Conservation (phyloP, 345 rosid genomes). For the Gossypium ekmanianum region DNA sequence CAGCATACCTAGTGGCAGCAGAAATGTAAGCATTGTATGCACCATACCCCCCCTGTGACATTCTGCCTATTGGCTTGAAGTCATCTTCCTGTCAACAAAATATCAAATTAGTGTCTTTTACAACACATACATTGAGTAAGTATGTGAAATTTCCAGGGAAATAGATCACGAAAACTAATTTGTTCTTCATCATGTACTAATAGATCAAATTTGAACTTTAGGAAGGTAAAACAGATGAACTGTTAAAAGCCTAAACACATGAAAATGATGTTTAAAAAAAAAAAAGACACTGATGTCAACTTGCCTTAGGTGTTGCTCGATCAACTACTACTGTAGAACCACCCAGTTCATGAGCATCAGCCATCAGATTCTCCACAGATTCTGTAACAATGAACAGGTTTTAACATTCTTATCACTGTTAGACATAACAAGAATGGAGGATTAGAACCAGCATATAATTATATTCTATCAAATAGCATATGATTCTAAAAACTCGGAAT, state of each 20-base stretch:
- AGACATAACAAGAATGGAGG: not conserved
- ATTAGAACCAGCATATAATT: not conserved
- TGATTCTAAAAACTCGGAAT: slow-evolving; percentile 1
- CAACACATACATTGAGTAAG: not conserved
- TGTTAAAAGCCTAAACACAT: not conserved
- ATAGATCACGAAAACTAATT: not conserved
- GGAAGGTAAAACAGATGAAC: not conserved
- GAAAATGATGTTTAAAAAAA: not conserved
- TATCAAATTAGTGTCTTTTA: slow-evolving; percentile 1
- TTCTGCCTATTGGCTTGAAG: slow-evolving; percentile 63
- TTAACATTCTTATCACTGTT: not conserved
- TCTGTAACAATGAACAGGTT: slow-evolving; percentile 35
- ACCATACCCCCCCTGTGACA: slow-evolving; percentile 77
- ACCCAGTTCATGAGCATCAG: slow-evolving; percentile 87
- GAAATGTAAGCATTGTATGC: slow-evolving; percentile 97
- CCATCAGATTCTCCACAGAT: slow-evolving; percentile 88
- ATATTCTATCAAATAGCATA: not conserved
- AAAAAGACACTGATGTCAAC: slow-evolving; percentile 12
- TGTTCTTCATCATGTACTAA: not conserved
- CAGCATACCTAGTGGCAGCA: slow-evolving; percentile 96
- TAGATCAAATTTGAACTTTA: not conserved
- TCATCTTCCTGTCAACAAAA: slow-evolving; percentile 69
- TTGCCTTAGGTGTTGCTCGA: slow-evolving; percentile 91
- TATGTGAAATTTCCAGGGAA: not conserved
- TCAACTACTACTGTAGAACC: slow-evolving; percentile 89